phyloP scores from a whole-genome alignment of 306 rosid species.

The Casuarina equisetifolia region DNA sequence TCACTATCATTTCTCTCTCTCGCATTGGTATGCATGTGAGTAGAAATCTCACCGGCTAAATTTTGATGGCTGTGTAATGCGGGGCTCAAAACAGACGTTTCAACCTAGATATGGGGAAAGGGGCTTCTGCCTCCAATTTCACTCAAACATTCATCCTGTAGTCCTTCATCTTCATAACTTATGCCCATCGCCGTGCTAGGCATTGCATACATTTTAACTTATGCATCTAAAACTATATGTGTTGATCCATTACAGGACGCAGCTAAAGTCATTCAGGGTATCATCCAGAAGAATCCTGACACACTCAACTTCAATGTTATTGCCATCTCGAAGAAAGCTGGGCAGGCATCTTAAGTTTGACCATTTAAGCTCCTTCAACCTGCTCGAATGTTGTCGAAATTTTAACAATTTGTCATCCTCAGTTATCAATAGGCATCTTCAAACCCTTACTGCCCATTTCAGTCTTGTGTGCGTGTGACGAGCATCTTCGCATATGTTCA shows the following conservation, averaged over 20 bases:
- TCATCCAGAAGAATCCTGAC: slow-evolving; percentile 70
- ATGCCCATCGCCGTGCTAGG: neutral
- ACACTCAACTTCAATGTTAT: slow-evolving; percentile 76
- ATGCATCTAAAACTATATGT: neutral
- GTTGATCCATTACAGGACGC: slow-evolving; percentile 57
- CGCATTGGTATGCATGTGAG: neutral
- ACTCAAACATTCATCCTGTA: neutral
- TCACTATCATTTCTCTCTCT: neutral
- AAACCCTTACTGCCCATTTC: neutral
- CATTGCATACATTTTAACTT: neutral
- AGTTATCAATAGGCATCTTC: slow-evolving; percentile 16
- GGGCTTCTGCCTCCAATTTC: neutral
- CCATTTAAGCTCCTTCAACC: neutral
- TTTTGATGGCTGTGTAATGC: neutral
- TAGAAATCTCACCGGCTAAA: neutral
- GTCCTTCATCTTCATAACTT: neutral
- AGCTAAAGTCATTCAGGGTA: slow-evolving; percentile 59
- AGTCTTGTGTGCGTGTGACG: neutral
- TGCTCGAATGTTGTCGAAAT: slow-evolving; percentile 9
- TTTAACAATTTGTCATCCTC: slow-evolving; percentile 2
- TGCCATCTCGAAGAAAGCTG: slow-evolving; percentile 61
- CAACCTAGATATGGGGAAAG: neutral
- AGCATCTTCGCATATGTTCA: neutral
- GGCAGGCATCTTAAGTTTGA: slow-evolving; percentile 12
- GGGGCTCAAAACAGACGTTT: neutral